Conservation (phyloP, 2,329 filamentous ascomycete species). For the Cordyceps javanica region DNA sequence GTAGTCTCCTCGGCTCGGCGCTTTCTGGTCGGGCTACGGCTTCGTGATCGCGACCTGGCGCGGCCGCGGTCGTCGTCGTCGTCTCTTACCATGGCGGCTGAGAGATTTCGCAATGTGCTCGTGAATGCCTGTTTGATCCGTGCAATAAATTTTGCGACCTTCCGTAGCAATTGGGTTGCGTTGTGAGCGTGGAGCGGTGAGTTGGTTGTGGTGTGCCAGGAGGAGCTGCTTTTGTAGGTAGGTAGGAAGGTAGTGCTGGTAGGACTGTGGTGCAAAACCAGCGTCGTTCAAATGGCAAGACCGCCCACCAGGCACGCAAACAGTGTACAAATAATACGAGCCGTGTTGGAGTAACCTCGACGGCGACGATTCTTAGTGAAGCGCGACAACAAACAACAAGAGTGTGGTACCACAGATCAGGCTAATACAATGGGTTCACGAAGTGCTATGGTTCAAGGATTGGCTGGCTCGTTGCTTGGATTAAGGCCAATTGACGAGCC, state of each 20-base stretch:
- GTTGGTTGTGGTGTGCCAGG: not conserved
- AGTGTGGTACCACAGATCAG: not conserved
- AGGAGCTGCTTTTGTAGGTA: not conserved
- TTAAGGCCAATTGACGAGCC: not conserved
- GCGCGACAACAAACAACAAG: not conserved
- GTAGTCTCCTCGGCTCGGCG: slow-evolving; percentile 26
- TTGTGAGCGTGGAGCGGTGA: not conserved
- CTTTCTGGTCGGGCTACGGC: slow-evolving; percentile 18
- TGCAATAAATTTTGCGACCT: not conserved
- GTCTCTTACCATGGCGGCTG: slow-evolving; percentile 13
- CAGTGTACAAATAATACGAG: not conserved
- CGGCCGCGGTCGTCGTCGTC: not conserved
- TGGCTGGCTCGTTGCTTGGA: not conserved
- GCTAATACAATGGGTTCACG: not conserved
- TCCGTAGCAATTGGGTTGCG: not conserved
- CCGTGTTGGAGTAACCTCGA: too few relatives aligned
- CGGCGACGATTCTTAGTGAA: too few relatives aligned
- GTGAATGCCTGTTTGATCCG: too few relatives aligned
- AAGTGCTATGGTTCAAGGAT: not conserved
- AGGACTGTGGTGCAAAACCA: not conserved
- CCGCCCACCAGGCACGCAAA: not conserved
- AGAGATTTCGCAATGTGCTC: not conserved
- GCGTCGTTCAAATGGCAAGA: not conserved
- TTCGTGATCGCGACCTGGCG: slow-evolving; percentile 11
- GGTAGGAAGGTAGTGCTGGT: too few relatives aligned